phyloP scores from a whole-genome alignment of 2,329 filamentous ascomycete species.

The Chaetoscypha palmicola region DNA sequence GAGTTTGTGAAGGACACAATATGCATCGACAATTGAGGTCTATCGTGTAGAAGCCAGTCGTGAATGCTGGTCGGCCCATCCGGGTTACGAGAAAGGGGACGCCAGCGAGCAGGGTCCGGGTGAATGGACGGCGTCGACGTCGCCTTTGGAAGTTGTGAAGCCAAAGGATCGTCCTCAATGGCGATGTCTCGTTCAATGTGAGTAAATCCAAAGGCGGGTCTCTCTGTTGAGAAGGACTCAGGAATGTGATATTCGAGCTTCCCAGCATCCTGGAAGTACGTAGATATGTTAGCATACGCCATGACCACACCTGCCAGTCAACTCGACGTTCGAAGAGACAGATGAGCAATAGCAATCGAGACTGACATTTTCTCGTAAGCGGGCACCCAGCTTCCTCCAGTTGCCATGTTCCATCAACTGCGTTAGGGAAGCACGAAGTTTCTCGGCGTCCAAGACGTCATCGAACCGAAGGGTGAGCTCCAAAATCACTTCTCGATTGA shows the following conservation, averaged over 20 bases:
- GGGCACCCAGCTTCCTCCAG: constrained; percentile 41
- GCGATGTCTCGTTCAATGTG: constrained; percentile 32
- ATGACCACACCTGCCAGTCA: too few species aligned
- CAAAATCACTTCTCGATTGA: neutral
- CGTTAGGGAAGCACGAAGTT: constrained; percentile 32
- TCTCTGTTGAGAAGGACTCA: constrained; percentile 28
- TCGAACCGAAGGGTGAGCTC: constrained; percentile 33
- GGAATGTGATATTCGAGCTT: constrained; percentile 39
- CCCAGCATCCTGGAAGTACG: constrained; percentile 16
- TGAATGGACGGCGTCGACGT: constrained; percentile 29
- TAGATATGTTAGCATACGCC: neutral
- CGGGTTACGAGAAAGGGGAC: constrained; percentile 21
- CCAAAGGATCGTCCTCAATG: constrained; percentile 38
- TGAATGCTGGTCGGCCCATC: constrained; percentile 29
- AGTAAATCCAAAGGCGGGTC: constrained; percentile 37
- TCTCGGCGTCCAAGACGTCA: constrained; percentile 37
- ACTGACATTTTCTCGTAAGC: constrained; percentile 36
- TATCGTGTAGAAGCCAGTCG: constrained; percentile 37
- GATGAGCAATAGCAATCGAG: too few species aligned
- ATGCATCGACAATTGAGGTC: constrained; percentile 41
- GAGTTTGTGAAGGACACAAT: constrained; percentile 43
- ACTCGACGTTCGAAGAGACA: too few species aligned
- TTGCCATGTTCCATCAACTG: constrained; percentile 35
- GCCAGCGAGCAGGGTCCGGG: constrained; percentile 25
- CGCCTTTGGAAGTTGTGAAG: constrained; percentile 31